Evolutionary conservation across 1,284 basidiomycete species (phyloP), one percentile per base, ranked within the genome.

Genomic region (Austroboletus niveus): DNA sequence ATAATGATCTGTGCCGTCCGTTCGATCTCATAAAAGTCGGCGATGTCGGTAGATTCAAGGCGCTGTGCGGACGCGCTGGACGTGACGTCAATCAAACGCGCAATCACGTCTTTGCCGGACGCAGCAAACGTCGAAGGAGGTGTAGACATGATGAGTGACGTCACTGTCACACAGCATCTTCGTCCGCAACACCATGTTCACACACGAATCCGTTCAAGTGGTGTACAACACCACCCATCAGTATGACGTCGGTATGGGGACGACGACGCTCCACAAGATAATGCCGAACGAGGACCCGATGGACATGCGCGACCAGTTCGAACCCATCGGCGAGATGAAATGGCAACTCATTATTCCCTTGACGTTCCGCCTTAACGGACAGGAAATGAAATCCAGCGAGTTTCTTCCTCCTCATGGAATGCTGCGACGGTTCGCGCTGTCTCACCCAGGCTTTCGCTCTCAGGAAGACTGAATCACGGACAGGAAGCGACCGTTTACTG

Each of bases 1-100:
- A 74, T 54, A 44, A 89, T 81, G 54, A 80, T 75, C 12, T 72
- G 58, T 1, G 72, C 75, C 0, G 84, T 87, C 47, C 77, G 70
- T 24, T 75, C 67, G 51, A 88, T 80, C 58, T 89, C 87, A 53
- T 86, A 89, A 52, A 80, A 83, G 1, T 77, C 72, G 17, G 75
- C 71, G 48, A 87, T 72, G 24, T 77, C 72, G 3, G 65, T 58
- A 1, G 57, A 49, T 15, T 74, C 68, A 0, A 75, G 64, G 8
- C 67, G 57, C 22, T 66, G 58, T 5, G 76, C 69, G 10, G 75
- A 69, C 9, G 66, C 60, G 42, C 74, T 72, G 35, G 62, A 60
- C 3, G 73, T 55, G 1, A 84, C 58, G 3, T 82, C 72, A 39
- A 89, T 72, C 4, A 72, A 63, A 10, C 80, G 77, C 4, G 69